A percentile compares a stretch with the other conserved stretches of the same genome.
These are phyloP conservation scores for Vanderwaltozyma polyspora DNA, from an alignment of 805 yeast species.

Conservation along the genomic window DNA sequence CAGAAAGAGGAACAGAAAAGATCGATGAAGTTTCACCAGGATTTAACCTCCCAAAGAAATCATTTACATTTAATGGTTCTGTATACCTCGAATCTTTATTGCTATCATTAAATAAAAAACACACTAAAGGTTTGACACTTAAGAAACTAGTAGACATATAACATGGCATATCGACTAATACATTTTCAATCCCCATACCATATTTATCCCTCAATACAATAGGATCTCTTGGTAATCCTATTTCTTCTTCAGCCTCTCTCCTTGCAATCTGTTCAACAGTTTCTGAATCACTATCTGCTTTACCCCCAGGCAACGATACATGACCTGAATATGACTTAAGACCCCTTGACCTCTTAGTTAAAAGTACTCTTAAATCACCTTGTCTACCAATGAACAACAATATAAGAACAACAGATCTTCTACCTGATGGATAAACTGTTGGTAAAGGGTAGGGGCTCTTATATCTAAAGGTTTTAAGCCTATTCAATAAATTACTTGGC, in stretches of 20 bases:
- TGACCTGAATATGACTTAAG: conserved; percentile 78
- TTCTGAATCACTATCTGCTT: conserved; percentile 61
- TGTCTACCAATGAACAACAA: conserved; percentile 58
- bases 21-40: conserved; percentile 70
- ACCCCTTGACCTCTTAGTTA: conserved; percentile 65
- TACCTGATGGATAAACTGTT: conserved; percentile 59
- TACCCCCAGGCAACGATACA: conserved; percentile 89
- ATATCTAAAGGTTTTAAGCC: background rate
- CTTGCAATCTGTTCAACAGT: conserved; percentile 63
- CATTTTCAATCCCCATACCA: conserved; percentile 49
- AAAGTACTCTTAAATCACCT: conserved; percentile 66
- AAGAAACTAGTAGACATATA: conserved; percentile 72
- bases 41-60: conserved; percentile 38
- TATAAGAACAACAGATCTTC: conserved; percentile 74
- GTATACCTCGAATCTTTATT: conserved; percentile 11
- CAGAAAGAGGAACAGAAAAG: conserved; percentile 59
- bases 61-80: conserved; percentile 23
- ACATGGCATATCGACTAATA: conserved; percentile 54
- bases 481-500: background rate
- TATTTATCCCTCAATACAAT: conserved; percentile 30
- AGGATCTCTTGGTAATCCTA: conserved; percentile 53
- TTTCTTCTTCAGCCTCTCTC: conserved; percentile 80
- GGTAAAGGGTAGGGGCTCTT: conserved; percentile 12
- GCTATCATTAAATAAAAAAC: conserved; percentile 36
- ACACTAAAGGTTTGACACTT: conserved; percentile 75